Evolutionary conservation across 2,329 filamentous ascomycete genomes (phyloP).

Genomic region (Colletotrichum brevisporum): DNA sequence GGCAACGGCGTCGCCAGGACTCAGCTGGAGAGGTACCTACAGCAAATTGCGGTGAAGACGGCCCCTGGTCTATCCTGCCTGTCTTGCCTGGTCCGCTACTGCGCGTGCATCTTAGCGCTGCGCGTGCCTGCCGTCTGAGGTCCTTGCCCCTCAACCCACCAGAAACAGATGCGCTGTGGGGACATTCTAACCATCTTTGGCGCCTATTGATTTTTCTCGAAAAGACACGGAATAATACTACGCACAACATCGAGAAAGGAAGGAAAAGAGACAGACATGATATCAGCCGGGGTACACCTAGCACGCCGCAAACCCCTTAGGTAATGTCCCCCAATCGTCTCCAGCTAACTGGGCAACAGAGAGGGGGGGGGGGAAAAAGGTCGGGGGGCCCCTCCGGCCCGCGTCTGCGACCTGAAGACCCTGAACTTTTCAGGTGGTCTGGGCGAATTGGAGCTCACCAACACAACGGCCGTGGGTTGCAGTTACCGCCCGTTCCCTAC

Average conservation of each 20-base stretch:
- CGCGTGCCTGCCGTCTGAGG: constrained; percentile 15
- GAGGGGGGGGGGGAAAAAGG: constrained; percentile 8
- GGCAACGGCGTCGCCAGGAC: constrained; percentile 8
- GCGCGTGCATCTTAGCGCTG: constrained; percentile 21
- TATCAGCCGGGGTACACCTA: constrained; percentile 18
- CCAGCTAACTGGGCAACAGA: constrained; percentile 20
- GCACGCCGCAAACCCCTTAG: constrained; percentile 20
- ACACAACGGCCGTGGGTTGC: not conserved
- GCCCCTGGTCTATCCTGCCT: constrained; percentile 19
- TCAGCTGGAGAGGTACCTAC: not conserved
- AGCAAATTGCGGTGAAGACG: constrained; percentile 38
- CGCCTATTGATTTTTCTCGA: not conserved
- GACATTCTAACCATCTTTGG: not conserved
- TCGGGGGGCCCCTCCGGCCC: not conserved
- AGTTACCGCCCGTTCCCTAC: too few species aligned
- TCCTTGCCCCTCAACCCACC: constrained; percentile 8
- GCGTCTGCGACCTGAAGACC: constrained; percentile 24
- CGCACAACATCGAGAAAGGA: not conserved
- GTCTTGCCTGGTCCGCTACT: constrained; percentile 20
- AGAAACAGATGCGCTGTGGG: constrained; percentile 2
- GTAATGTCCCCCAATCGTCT: constrained; percentile 21
- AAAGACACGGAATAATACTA: not conserved
- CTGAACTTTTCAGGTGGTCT: constrained; percentile 15
- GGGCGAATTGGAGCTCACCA: constrained; percentile 14
- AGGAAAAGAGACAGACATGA: not conserved